Conservation (phyloP, 1,139 yeast genomes). For the Magnusiomyces magnusii region DNA sequence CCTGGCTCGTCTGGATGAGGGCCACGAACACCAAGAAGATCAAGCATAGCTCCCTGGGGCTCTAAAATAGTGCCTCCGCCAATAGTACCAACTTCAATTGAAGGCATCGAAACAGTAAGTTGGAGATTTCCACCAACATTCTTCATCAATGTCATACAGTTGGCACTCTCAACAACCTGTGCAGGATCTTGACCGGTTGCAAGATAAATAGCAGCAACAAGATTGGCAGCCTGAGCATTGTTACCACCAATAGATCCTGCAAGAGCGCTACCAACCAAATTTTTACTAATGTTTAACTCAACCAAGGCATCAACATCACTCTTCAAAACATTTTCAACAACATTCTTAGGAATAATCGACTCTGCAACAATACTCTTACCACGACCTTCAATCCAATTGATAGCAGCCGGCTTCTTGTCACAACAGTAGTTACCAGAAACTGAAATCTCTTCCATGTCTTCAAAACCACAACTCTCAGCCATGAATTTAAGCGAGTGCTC, state of each 20-base stretch:
- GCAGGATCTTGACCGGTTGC: constrained; percentile 99
- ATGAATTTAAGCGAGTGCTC: constrained; percentile 77
- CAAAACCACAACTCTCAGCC: constrained; percentile 86
- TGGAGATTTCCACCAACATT: constrained; percentile 74
- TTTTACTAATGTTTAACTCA: constrained; percentile 80
- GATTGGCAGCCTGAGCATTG: constrained; percentile 96
- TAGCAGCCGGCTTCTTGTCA: constrained; percentile 96
- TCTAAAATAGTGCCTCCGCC: constrained; percentile 98
- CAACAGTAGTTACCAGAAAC: constrained; percentile 97
- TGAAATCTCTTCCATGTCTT: constrained; percentile 86
- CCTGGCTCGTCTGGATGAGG: constrained; percentile 95
- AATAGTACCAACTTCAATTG: constrained; percentile 97
- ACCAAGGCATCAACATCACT: constrained; percentile 90
- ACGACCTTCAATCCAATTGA: constrained; percentile 99
- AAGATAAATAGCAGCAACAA: constrained; percentile 85
- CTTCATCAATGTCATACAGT: constrained; percentile 93
- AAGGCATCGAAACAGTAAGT: constrained; percentile 96
- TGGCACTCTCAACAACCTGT: constrained; percentile 93
- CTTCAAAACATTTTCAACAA: constrained; percentile 74
- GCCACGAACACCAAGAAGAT: constrained; percentile 88
- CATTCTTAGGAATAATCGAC: constrained; percentile 76
- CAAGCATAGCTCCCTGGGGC: constrained; percentile 96
- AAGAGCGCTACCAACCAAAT: constrained; percentile 94
- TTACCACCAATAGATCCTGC: constrained; percentile 98
- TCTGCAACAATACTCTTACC: constrained; percentile 99